Evolutionary conservation across 176 grass and related monocot species (phyloP).

Genomic region (Alloteropsis semialata): DNA sequence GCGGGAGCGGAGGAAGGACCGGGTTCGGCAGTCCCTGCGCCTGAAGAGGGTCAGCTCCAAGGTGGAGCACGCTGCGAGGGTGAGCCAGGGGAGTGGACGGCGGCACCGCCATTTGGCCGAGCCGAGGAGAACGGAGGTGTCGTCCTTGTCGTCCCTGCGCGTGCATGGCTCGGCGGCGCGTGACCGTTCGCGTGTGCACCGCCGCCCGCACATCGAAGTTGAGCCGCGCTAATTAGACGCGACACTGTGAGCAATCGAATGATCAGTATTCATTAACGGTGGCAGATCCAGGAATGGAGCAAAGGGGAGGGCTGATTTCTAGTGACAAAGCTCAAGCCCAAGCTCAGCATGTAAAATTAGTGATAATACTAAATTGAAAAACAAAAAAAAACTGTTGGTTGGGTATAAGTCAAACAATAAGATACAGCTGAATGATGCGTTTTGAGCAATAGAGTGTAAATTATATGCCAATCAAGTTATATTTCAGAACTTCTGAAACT

Average conservation of each 20-base stretch:
- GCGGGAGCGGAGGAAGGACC: conserved; percentile 33
- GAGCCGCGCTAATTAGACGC: neutral
- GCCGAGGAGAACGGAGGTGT: neutral
- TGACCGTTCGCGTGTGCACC: neutral
- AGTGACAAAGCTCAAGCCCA: no score
- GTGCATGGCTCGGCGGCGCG: neutral
- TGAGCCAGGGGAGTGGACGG: neutral
- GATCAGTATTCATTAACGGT: no score
- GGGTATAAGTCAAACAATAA: no score
- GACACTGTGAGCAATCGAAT: neutral
- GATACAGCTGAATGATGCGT: no score
- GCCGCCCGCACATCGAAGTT: neutral
- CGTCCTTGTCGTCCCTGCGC: neutral
- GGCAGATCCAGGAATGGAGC: no score
- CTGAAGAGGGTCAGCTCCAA: neutral
- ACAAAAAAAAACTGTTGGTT: no score
- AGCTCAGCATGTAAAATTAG: no score
- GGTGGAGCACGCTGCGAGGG: neutral
- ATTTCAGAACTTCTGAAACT: no score
- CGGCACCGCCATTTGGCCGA: neutral
- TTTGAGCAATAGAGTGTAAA: no score
- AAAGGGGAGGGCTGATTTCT: no score
- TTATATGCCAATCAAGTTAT: no score
- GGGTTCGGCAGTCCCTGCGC: conserved; percentile 16
- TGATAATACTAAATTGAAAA: no score